Base-by-base conservation (phyloP, 306 rosid species). In the Gillenia trifoliata region DNA sequence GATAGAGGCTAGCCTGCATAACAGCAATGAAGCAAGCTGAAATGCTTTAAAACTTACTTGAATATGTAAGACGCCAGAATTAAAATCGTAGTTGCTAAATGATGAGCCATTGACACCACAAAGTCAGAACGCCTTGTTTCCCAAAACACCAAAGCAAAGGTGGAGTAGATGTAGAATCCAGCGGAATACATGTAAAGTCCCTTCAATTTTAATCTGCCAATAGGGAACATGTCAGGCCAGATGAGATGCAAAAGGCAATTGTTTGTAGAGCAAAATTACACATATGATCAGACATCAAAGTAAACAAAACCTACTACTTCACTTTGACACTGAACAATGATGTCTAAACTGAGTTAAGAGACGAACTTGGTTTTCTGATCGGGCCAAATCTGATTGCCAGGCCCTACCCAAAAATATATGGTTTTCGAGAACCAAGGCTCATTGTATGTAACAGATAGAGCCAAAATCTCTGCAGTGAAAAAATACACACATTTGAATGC, bases 71-170 rank as follows among this genome's bases (percentile, higher is more conserved):
- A 81, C 1, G 68, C 38, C 22, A 76, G 26, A 33, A 81, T 65
- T 55, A 81, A 72, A 55, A 76, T 57, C 3, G 71, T 64, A 12
- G 84, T 76, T 52, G 81, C 40, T 56, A 81, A 4, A 60, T 81
- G 84, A 57, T 81, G 84, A 55, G 74, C 68, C 84, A 81, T 76
- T 57, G 84, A 76, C 12, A 72, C 84, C n/a, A 23, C 34, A 76
- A 81, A 81, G 69, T 81, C 84, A 38, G 84, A 81, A 28, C 84
- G 84, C 80, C 84, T 71, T 49, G 84, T 81, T 81, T 81, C 84
- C 84, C 84, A 81, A 59, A 81, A 75, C 74, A 81, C 84, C 68
- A 81, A 36, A 56, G 84, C 84, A 60, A 81, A 81, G 65, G 50
- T 71, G 38, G 84, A 81, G 70, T 81, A 81, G 19, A 81, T 54